Conservation (phyloP, 805 yeast genomes). For the Ogataea salicorniae region DNA sequence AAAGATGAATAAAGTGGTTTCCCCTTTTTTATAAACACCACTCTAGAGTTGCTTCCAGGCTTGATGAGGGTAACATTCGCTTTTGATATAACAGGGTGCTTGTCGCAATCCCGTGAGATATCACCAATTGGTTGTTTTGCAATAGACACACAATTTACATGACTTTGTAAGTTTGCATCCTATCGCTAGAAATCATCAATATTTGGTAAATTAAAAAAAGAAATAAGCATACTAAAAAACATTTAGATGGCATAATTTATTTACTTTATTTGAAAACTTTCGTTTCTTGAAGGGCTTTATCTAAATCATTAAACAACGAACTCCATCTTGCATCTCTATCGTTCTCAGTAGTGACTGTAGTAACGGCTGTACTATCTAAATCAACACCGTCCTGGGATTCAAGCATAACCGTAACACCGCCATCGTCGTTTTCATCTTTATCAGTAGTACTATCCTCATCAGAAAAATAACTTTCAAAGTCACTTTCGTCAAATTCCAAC, state of each 20-base stretch:
- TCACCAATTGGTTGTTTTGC: too few relatives aligned
- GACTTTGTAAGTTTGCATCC: too few relatives aligned
- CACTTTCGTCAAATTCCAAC: constrained; percentile 32
- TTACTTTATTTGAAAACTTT: not conserved
- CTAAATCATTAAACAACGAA: constrained; percentile 16
- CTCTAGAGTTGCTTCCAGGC: too few relatives aligned
- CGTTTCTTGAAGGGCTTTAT: constrained; percentile 21
- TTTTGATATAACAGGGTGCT: too few relatives aligned
- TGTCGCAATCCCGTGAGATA: too few relatives aligned
- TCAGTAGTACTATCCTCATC: constrained; percentile 4
- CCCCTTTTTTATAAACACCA: too few relatives aligned
- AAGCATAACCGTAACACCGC: not conserved
- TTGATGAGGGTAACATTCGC: too few relatives aligned
- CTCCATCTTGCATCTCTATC: constrained; percentile 15
- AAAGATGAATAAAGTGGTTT: too few relatives aligned
- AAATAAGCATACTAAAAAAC: not conserved
- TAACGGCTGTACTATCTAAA: not conserved
- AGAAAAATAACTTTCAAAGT: constrained; percentile 22
- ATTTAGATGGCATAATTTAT: not conserved
- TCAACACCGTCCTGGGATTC: not conserved
- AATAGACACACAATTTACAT: too few relatives aligned
- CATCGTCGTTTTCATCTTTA: constrained; percentile 1
- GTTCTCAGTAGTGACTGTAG: not conserved
- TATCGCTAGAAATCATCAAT: too few relatives aligned
- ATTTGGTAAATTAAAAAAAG: too few relatives aligned